Base-by-base conservation (phyloP, 2,329 filamentous ascomycete genomes). In the Purpureocillium lavendulum region DNA sequence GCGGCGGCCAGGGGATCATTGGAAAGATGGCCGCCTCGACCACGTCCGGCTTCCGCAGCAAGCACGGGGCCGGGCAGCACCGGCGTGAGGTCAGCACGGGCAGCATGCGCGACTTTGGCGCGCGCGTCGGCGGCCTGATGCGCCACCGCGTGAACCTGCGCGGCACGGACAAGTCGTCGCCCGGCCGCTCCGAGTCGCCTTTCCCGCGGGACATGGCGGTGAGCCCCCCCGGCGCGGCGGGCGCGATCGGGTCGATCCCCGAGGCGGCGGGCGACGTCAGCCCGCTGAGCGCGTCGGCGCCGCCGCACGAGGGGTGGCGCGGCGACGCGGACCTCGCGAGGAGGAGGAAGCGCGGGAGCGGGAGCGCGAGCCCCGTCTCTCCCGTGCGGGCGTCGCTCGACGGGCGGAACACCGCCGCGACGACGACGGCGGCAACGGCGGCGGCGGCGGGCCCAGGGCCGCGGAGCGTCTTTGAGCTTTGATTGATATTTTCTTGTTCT, bases 51-150 rank as follows among this genome's bases (percentile, higher is more conserved):
- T 12, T 24, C 9, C 32, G 16, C 13, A 30, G 15, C 4, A 36
- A 38, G n/a, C 21, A 15, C 13, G 24, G 10, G 8, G 21, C 15
- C 15, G n/a, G n/a, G n/a, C 32, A 26, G 21, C 21, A 26, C 21
- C 21, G 21, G 5, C 21, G 29, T 12, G 29, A 14, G 6, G 29
- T 12, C 21, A 38, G 39, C 16, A 38, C 38, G 8, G 38, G 39
- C 3, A 53, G 52, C 26, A 41, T 56, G 38, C 46, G 49, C 1
- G 50, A 49, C 18, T 40, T 59, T 1, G 49, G 49, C 37, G 38
- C 49, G 38, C 54, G 49, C 37, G 46, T 53, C 0, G 39, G 50
- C n/a, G 49, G 46, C 16, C 58, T 58, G 55, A 49, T 52, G 18
- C 49, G 51, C 12, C 44, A 46, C n/a, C 55, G 49, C 35, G 48